phyloP scores from a whole-genome alignment of 805 yeast genomes.

The Ogataea pilisensis region DNA sequence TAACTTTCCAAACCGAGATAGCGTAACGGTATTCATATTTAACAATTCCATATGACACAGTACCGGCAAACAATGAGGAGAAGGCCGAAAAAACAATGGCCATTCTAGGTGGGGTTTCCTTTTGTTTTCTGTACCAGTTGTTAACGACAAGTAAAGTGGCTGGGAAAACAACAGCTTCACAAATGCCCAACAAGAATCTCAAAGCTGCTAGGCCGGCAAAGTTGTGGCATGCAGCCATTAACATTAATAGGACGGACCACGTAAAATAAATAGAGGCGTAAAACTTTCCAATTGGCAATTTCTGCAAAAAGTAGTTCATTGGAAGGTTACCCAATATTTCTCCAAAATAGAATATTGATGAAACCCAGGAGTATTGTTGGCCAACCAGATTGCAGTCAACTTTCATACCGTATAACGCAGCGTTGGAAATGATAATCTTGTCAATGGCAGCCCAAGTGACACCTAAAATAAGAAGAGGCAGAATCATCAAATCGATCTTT shows the following conservation, averaged over 20 bases:
- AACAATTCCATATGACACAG: constrained; percentile 29
- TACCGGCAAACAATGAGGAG: constrained; percentile 32
- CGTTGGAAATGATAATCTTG: constrained; percentile 19
- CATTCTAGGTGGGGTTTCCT: constrained; percentile 40
- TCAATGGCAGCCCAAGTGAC: constrained; percentile 21
- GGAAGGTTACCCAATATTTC: constrained; percentile 40
- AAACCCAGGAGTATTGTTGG: constrained; percentile 42
- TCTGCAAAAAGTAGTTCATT: constrained; percentile 39
- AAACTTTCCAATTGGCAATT: constrained; percentile 36
- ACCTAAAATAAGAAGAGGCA: constrained; percentile 20
- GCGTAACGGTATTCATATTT: constrained; percentile 17
- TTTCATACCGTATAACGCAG: constrained; percentile 42
- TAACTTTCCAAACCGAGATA: constrained; percentile 43
- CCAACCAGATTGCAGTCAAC: constrained; percentile 44
- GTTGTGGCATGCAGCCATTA: constrained; percentile 39
- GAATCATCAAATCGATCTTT: constrained; percentile 18
- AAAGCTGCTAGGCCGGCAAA: constrained; percentile 40
- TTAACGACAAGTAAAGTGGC: constrained; percentile 47
- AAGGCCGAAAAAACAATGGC: constrained; percentile 41
- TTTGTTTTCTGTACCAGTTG: constrained; percentile 45
- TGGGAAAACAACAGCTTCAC: constrained; percentile 52
- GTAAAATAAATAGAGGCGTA: constrained; percentile 32
- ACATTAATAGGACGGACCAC: constrained; percentile 42
- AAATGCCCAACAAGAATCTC: constrained; percentile 45
- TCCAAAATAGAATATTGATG: constrained; percentile 50